These are phyloP conservation scores for Oryza brachyantha DNA, from an alignment of 176 grass and related monocot species.

Conservation along the genomic window DNA sequence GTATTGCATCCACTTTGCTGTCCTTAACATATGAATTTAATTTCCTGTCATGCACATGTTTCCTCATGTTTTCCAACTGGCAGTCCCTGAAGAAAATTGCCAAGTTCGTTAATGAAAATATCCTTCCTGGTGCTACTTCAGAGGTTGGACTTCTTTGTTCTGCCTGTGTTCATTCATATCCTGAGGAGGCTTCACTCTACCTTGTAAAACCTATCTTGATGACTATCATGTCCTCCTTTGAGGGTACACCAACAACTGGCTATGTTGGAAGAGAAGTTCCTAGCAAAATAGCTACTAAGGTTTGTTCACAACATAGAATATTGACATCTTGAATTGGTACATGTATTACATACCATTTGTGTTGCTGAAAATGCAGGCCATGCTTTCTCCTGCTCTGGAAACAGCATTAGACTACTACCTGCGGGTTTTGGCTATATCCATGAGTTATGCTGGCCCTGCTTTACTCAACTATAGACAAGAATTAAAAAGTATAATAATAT, in stretches of 20 bases:
- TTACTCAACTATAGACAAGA: conserved; percentile 70
- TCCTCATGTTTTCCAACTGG: conserved; percentile 32
- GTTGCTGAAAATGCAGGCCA: conserved; percentile 51
- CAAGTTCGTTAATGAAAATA: conserved; percentile 92
- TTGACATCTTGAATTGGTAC: conserved; percentile 28
- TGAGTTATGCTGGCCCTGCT: conserved; percentile 78
- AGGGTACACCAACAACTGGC: conserved; percentile 70
- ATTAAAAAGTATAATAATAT: conserved; percentile 64
- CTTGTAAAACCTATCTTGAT: conserved; percentile 82
- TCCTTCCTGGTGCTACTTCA: conserved; percentile 86
- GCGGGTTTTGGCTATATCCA: conserved; percentile 83
- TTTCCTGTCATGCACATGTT: conserved; percentile 5
- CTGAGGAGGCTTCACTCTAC: conserved; percentile 66
- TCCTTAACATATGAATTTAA: conserved; percentile 5
- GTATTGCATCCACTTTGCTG: conserved; percentile 35
- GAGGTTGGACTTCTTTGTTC: conserved; percentile 96
- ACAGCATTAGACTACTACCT: conserved; percentile 82
- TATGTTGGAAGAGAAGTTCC: conserved; percentile 59
- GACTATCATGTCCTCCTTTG: conserved; percentile 68
- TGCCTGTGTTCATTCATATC: conserved; percentile 79
- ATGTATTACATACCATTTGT: neutral
- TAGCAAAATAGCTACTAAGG: conserved; percentile 57
- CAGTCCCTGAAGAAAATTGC: conserved; percentile 91
- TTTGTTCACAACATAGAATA: conserved; percentile 40
- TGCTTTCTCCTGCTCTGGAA: conserved; percentile 93